Evolutionary conservation across 305 asterid species (phyloP), one percentile per base, ranked within the genome.

Genomic region (Fraxinus platypoda): DNA sequence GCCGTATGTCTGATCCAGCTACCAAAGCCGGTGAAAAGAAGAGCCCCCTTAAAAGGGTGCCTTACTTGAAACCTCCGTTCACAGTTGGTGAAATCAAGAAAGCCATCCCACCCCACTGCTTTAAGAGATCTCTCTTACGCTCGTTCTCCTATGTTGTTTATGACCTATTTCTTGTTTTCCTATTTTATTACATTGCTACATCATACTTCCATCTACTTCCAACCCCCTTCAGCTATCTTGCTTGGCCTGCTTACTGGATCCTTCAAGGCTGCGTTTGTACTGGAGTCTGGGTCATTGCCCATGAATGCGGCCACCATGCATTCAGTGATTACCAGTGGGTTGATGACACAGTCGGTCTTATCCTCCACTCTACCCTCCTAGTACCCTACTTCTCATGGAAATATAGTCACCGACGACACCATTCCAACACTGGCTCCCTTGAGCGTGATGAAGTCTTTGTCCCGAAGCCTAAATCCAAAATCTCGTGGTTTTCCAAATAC

Each of bases 301-400:
- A 91, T 9, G 94, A 91, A 82, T 91, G 94, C 75, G 93, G 94
- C 59, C 94, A 91, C 85, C 94, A 91, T 38, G 93, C 94, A 1
- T 91, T 91, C 26, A 91, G 94, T 25, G 94, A 91, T 74, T 87
- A 90, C 83, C 94, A 91, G 75, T 87, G 90, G 94, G 82, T 91
- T 1, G 93, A 91, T 21, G 93, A 91, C 83, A 80, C 85, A 1
- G 92, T 91, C 9, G 94, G 94, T 64, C 92, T 91, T 43, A 23
- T 90, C 89, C 93, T 91, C 83, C 94, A 91, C 87, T 91, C 94
- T 13, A 85, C 89, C 76, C 91, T 91, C 21, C 71, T 91, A 33
- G 94, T 91, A n/a, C 94, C 94, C 0, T 91, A 91, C 77, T 91
- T 91, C 91, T 90, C 94, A 0, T 91, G 94, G 94, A 91, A 91